Conservation (phyloP, 2,329 filamentous ascomycete species). For the Pestalotiopsis sp. region DNA sequence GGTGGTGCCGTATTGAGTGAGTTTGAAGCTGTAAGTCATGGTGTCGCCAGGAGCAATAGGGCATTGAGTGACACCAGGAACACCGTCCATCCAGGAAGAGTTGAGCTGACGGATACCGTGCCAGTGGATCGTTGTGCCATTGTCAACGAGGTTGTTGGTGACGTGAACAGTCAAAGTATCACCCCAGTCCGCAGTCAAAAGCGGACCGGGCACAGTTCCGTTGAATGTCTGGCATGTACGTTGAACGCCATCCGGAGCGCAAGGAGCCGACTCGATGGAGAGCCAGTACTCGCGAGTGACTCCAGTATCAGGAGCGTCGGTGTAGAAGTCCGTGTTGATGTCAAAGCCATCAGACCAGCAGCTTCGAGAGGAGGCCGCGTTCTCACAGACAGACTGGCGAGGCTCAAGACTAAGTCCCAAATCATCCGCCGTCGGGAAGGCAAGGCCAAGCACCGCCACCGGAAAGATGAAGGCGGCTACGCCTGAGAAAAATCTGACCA, state of each 20-base stretch:
- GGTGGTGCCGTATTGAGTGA: conserved; percentile 51
- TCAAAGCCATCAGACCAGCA: conserved; percentile 50
- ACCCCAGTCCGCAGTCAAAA: conserved; percentile 54
- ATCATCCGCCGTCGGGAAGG: neutral
- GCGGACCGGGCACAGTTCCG: conserved; percentile 61
- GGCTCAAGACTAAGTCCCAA: conserved; percentile 1
- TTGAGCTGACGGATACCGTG: conserved; percentile 62
- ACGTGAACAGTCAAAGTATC: conserved; percentile 51
- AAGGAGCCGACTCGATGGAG: conserved; percentile 41
- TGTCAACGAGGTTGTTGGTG: conserved; percentile 52
- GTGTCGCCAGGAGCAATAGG: conserved; percentile 53
- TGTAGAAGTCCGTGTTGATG: conserved; percentile 49
- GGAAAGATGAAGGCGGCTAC: neutral
- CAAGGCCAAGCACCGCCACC: neutral
- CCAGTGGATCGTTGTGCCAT: conserved; percentile 65
- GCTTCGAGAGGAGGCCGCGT: conserved; percentile 34
- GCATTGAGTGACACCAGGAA: conserved; percentile 50
- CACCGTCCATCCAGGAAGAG: conserved; percentile 59
- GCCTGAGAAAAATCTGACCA: conserved; percentile 1
- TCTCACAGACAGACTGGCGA: conserved; percentile 17
- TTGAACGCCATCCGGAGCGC: conserved; percentile 48
- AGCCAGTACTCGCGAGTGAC: conserved; percentile 54
- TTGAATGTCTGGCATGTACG: conserved; percentile 52
- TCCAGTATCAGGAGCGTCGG: conserved; percentile 46
- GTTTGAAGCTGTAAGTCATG: conserved; percentile 59